These are phyloP conservation scores for Myrmaecium sp. DNA, from an alignment of 2,329 filamentous ascomycete genomes.

Conservation along the genomic window DNA sequence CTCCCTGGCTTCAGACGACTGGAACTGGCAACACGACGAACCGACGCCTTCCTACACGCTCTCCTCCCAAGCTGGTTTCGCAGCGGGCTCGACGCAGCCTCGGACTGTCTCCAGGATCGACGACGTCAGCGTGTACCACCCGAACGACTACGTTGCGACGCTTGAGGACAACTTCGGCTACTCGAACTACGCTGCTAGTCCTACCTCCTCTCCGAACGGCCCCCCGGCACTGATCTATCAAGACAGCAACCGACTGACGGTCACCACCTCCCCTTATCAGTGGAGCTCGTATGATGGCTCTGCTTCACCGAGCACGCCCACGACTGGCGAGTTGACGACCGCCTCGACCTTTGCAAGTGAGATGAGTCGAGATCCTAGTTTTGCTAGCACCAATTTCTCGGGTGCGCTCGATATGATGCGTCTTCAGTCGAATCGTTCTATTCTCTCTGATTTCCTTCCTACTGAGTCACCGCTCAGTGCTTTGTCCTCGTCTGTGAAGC, in stretches of 20 bases:
- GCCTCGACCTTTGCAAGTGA: constrained; percentile 20
- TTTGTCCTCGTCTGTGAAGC: constrained; percentile 8
- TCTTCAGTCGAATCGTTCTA: constrained; percentile 23
- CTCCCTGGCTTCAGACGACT: constrained; percentile 3
- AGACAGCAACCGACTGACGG: constrained; percentile 11
- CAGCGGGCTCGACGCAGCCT: constrained; percentile 9
- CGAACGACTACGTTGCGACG: constrained; percentile 18
- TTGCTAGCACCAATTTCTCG: constrained; percentile 21
- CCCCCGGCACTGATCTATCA: constrained; percentile 7
- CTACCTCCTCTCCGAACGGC: constrained; percentile 7
- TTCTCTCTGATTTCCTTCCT: constrained; percentile 17
- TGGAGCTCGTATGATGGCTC: constrained; percentile 18
- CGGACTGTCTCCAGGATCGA: constrained; percentile 11
- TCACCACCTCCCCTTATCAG: constrained; percentile 7
- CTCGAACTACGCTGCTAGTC: constrained; percentile 3
- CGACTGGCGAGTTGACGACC: constrained; percentile 19
- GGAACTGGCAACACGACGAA: constrained; percentile 1
- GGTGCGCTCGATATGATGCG: constrained; percentile 27
- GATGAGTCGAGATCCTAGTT: constrained; percentile 31
- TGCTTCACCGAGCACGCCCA: constrained; percentile 18
- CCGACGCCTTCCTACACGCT: constrained; percentile 13
- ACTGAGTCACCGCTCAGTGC: constrained; percentile 11
- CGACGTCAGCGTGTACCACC: constrained; percentile 18
- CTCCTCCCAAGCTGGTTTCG: constrained; percentile 11
- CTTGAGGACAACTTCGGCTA: constrained; percentile 9